Evolutionary conservation across 805 yeast species (phyloP).

Genomic region (Sugiyamaella americana): DNA sequence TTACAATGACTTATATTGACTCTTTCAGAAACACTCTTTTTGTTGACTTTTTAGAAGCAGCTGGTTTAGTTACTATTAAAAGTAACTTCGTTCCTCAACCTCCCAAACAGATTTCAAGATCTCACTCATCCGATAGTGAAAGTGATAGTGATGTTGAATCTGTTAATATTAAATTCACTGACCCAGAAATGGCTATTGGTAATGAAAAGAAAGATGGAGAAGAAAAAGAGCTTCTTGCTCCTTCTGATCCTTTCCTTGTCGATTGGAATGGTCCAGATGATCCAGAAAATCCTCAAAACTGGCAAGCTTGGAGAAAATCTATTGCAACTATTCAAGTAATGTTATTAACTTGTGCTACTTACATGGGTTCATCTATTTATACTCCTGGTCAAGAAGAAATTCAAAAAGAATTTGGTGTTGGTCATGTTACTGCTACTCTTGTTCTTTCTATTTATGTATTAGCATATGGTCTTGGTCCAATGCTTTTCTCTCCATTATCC

Average conservation of each 20-base stretch:
- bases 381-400: slow-evolving; percentile 46
- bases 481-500: slow-evolving; percentile 55
- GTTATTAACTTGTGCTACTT: slow-evolving; percentile 45
- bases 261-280: slow-evolving; percentile 31
- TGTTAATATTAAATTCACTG: neutral
- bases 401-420: slow-evolving; percentile 39
- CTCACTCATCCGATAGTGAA: neutral
- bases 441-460: slow-evolving; percentile 55
- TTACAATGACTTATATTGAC: slow-evolving; percentile 3
- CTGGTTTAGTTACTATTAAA: slow-evolving; percentile 2
- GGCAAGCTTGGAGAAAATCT: slow-evolving; percentile 42
- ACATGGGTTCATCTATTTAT: slow-evolving; percentile 55
- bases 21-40: slow-evolving; percentile 6
- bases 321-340: slow-evolving; percentile 38
- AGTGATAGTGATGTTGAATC: neutral
- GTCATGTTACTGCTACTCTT: slow-evolving; percentile 43
- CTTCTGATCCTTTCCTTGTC: slow-evolving; percentile 23
- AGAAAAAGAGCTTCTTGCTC: neutral
- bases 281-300: slow-evolving; percentile 45
- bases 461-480: slow-evolving; percentile 63
- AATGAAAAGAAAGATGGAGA: neutral
- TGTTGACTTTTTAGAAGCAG: slow-evolving; percentile 6
- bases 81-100: slow-evolving; percentile 1
- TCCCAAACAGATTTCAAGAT: neutral
- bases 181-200: neutral